Conservation (phyloP, 208 protist species). For the Naegleria fowleri region DNA sequence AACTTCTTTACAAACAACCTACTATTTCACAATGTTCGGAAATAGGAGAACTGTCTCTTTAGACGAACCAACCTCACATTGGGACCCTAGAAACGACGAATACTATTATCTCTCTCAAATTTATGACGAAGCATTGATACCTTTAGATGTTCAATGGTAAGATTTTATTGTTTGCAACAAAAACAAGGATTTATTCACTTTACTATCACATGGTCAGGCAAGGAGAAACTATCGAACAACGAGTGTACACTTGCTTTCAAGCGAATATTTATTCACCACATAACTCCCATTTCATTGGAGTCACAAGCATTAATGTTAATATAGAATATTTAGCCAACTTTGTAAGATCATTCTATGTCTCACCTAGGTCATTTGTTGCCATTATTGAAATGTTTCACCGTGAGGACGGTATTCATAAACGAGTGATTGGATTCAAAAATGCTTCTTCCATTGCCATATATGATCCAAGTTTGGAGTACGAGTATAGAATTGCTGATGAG, state of each 20-base stretch:
- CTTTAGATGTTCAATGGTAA: conserved; percentile 1
- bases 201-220: too few relatives aligned
- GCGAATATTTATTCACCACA: background rate
- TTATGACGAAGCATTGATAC: background rate
- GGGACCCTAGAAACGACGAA: background rate
- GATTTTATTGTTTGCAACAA: too few relatives aligned
- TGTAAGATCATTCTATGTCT: background rate
- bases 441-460: background rate
- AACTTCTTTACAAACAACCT: background rate
- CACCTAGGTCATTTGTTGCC: background rate
- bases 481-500: background rate
- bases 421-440: background rate
- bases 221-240: background rate
- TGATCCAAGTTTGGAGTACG: background rate
- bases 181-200: too few relatives aligned
- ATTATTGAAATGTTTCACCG: background rate
- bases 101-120: background rate
- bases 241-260: background rate
- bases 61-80: background rate
- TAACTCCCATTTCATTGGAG: background rate
- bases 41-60: background rate
- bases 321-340: background rate
- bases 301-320: background rate
- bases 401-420: background rate
- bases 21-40: background rate